Evolutionary conservation across 768 basidiomycete genomes (phyloP), one percentile per base, ranked within the genome.

Genomic region (Phlegmacium glaucopus): DNA sequence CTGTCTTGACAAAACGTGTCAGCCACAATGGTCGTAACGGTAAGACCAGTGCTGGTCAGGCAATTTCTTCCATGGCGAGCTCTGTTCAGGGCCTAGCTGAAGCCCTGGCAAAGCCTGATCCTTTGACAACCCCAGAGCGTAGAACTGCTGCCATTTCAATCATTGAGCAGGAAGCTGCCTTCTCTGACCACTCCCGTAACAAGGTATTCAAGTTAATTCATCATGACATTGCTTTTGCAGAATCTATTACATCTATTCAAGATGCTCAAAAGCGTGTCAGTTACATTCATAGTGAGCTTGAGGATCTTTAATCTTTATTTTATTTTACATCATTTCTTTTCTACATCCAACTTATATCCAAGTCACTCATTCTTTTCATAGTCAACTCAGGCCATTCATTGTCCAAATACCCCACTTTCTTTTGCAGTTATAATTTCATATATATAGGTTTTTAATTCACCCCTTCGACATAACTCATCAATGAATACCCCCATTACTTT

Each of bases 91-190:
- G 42, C 9, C 50, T 61, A 18, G 57, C 55, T 13, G 12, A 37
- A 39, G 55, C 53, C 1, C 46, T 61, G 32, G 18, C 42, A 4
- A 13, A 7, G 13, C 49, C 55, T 22, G 44, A 38, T 38, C 42
- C 35, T 15, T 27, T 42, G 0, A 39, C 50, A 29, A 51, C 57
- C 16, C 57, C 57, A 13, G 38, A 15, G 6, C 42, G 48, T 18
- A 43, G 51, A 10, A 29, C 18, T 1, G 40, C 50, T 30, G 57
- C 55, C 13, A 53, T 61, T 28, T 38, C 51, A 37, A 15, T 39
- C 6, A 47, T 58, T 28, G 53, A 58, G 17, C 54, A 57, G 28
- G 52, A 59, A 48, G 55, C 32, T 37, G 52, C 57, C 10, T 54
- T 57, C 12, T 56, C 56, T 8, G 51, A 59, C 1, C 16, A 57